phyloP scores from a whole-genome alignment of 257 asterid species.

The Prunella vulgaris region DNA sequence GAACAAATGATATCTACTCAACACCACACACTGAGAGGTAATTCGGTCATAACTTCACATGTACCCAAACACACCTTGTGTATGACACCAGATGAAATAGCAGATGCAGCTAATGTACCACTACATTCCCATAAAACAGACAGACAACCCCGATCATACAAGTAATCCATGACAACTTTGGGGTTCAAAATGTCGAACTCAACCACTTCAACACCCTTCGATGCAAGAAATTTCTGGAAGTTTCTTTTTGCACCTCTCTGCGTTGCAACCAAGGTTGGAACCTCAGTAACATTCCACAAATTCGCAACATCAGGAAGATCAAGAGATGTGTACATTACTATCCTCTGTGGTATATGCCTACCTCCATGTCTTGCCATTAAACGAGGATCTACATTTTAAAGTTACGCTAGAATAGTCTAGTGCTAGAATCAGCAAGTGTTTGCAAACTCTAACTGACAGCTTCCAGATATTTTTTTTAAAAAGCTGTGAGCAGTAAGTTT shows the following conservation, averaged over 20 bases:
- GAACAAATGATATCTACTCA: neutral
- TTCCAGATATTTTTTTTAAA: no score
- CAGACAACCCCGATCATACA: constrained; percentile 89
- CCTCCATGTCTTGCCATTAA: constrained; percentile 96
- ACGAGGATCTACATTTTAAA: constrained; percentile 71
- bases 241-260: constrained; percentile 92
- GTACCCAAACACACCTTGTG: constrained; percentile 78
- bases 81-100: constrained; percentile 79
- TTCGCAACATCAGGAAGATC: constrained; percentile 88
- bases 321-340: constrained; percentile 88
- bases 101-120: constrained; percentile 94
- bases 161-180: constrained; percentile 73
- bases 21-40: neutral
- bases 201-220: constrained; percentile 93
- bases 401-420: constrained; percentile 24
- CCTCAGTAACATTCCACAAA: constrained; percentile 87
- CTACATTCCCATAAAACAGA: constrained; percentile 98
- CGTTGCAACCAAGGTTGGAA: constrained; percentile 79
- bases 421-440: neutral
- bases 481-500: no score
- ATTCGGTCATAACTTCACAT: no score
- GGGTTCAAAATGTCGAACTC: constrained; percentile 93
- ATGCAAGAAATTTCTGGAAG: constrained; percentile 84
- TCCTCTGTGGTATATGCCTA: constrained; percentile 85
- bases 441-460: no score